phyloP scores from a whole-genome alignment of 2,329 filamentous ascomycete species.

The Mollisiaceae sp. region DNA sequence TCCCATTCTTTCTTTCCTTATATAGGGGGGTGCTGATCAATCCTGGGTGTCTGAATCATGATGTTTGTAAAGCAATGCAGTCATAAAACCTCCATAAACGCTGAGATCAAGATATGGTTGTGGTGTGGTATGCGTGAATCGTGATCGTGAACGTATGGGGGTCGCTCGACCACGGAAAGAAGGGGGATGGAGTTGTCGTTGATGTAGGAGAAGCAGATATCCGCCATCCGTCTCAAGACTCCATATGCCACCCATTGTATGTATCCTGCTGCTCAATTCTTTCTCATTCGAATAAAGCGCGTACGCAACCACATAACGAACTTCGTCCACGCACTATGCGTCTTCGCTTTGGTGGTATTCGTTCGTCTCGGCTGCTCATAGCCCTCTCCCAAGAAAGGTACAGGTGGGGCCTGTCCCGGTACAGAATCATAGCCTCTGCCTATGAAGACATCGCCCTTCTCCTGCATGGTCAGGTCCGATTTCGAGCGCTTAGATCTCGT shows the following conservation, averaged over 20 bases:
- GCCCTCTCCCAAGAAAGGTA: conserved; percentile 19
- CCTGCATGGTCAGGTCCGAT: conserved; percentile 39
- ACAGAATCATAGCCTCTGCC: conserved; percentile 30
- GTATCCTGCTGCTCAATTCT: conserved; percentile 18
- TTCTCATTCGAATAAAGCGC: conserved; percentile 51
- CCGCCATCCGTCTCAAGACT: not conserved
- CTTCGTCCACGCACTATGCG: conserved; percentile 64
- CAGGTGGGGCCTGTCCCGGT: conserved; percentile 14
- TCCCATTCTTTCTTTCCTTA: not conserved
- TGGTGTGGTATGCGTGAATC: not conserved
- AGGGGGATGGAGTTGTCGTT: not conserved
- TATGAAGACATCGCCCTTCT: conserved; percentile 33
- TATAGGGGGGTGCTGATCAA: not conserved
- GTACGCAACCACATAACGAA: conserved; percentile 70
- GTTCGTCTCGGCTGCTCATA: conserved; percentile 16
- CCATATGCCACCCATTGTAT: not conserved
- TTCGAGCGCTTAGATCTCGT: conserved; percentile 48
- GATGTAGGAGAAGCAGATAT: not conserved
- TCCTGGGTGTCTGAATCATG: not conserved
- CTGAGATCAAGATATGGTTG: not conserved
- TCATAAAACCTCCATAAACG: conserved; percentile 5
- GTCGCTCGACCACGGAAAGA: not conserved
- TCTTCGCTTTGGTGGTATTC: conserved; percentile 56
- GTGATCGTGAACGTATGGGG: not conserved
- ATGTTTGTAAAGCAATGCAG: conserved; percentile 1